Percentiles rank a stretch among this genome's conserved stretches.
phyloP scores from a whole-genome alignment of 2,329 filamentous ascomycete species.

The Calycina herbarum region DNA sequence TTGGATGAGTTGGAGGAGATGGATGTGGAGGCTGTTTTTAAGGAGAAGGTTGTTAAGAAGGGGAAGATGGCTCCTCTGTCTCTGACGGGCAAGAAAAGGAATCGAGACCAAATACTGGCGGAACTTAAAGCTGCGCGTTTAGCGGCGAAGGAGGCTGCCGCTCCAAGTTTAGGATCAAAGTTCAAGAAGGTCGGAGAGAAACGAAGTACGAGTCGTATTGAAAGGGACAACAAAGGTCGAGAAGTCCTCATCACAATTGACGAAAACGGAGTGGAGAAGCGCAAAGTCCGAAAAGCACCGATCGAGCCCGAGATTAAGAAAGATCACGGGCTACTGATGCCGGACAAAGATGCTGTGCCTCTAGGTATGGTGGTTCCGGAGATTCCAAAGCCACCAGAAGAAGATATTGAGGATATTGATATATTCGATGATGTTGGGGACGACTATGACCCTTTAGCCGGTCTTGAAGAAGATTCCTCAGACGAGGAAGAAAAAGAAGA shows the following conservation, averaged over 20 bases:
- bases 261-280: constrained; percentile 65
- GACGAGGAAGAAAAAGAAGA: constrained; percentile 46
- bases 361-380: constrained; percentile 68
- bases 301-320: constrained; percentile 40
- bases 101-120: constrained; percentile 65
- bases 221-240: constrained; percentile 59
- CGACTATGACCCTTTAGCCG: constrained; percentile 68
- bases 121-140: constrained; percentile 64
- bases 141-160: constrained; percentile 54
- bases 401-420: constrained; percentile 58
- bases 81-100: constrained; percentile 60
- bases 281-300: constrained; percentile 57
- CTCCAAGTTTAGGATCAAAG: constrained; percentile 54
- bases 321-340: constrained; percentile 48
- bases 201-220: constrained; percentile 56
- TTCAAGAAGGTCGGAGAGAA: constrained; percentile 66
- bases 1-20: constrained; percentile 58
- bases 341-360: constrained; percentile 56
- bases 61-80: constrained; percentile 58
- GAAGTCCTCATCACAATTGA: constrained; percentile 66
- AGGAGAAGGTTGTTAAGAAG: constrained; percentile 52
- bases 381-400: constrained; percentile 46
- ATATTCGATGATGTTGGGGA: constrained; percentile 67
- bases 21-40: constrained; percentile 54
- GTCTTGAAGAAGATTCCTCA: constrained; percentile 46